These are phyloP conservation scores for Colletotrichum spaethianum DNA, from an alignment of 2,329 filamentous ascomycete genomes.

Conservation along the genomic window DNA sequence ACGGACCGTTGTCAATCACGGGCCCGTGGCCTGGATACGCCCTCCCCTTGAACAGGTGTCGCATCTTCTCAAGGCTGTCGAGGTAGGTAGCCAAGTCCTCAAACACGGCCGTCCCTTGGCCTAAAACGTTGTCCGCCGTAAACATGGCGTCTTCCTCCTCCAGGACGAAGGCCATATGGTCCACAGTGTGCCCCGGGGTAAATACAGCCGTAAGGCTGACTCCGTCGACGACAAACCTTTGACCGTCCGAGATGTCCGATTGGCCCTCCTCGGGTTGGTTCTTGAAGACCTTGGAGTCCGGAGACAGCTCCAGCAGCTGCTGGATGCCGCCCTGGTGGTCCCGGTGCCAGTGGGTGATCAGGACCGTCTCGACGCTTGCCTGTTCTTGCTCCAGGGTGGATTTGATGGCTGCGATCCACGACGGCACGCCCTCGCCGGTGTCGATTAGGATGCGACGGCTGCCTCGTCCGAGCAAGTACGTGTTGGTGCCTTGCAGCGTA, in stretches of 20 bases:
- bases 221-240: constrained; percentile 70
- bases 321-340: constrained; percentile 86
- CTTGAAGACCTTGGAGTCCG: constrained; percentile 76
- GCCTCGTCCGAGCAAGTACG: constrained; percentile 89
- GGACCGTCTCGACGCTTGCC: constrained; percentile 75
- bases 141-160: constrained; percentile 88
- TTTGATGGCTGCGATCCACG: constrained; percentile 79
- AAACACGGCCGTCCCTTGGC: constrained; percentile 89
- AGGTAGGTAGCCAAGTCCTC: constrained; percentile 82
- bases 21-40: constrained; percentile 93
- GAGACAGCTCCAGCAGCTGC: constrained; percentile 77
- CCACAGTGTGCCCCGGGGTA: constrained; percentile 79
- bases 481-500: constrained; percentile 87
- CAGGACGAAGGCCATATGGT: constrained; percentile 85
- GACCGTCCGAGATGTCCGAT: constrained; percentile 63
- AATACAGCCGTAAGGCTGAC: constrained; percentile 76
- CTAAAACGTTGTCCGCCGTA: constrained; percentile 90
- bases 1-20: constrained; percentile 79
- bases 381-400: constrained; percentile 76
- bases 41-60: constrained; percentile 72
- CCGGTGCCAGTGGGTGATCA: constrained; percentile 93
- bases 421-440: constrained; percentile 84
- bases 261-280: constrained; percentile 69
- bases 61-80: constrained; percentile 78
- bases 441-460: constrained; percentile 84